Percentiles rank a stretch among this genome's conserved stretches.
These are phyloP conservation scores for Purshia tridentata DNA, from an alignment of 306 rosid genomes.

Conservation along the genomic window DNA sequence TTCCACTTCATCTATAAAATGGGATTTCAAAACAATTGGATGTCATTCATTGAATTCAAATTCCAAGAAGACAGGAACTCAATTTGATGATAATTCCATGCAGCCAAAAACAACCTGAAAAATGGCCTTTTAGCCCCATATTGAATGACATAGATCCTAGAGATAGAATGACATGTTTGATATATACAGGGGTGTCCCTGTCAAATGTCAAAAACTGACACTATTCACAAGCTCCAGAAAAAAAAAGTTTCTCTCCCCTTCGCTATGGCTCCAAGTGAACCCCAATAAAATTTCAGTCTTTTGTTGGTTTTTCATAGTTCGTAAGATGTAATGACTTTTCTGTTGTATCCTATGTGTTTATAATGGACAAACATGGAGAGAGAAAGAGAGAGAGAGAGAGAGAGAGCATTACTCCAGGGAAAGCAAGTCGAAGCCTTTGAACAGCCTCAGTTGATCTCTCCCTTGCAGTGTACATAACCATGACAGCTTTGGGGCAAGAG, in stretches of 20 bases:
- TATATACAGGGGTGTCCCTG: too few relatives aligned
- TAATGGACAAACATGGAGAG: neutral
- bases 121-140: neutral
- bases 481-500: constrained; percentile 86
- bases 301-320: neutral
- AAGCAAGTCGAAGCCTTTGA: constrained; percentile 71
- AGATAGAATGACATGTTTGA: neutral
- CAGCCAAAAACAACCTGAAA: neutral
- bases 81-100: neutral
- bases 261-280: neutral
- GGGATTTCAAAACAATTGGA: neutral
- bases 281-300: neutral
- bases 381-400: constrained; percentile 15
- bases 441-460: constrained; percentile 67
- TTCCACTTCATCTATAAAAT: neutral
- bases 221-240: neutral
- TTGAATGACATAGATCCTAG: neutral
- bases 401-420: constrained; percentile 69
- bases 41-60: neutral
- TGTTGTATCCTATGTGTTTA: neutral
- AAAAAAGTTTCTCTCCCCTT: neutral
- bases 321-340: neutral
- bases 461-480: constrained; percentile 84
- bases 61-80: neutral
- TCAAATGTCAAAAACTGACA: neutral